phyloP scores from a whole-genome alignment of 768 basidiomycete species.

The Rhodotorula graminis region DNA sequence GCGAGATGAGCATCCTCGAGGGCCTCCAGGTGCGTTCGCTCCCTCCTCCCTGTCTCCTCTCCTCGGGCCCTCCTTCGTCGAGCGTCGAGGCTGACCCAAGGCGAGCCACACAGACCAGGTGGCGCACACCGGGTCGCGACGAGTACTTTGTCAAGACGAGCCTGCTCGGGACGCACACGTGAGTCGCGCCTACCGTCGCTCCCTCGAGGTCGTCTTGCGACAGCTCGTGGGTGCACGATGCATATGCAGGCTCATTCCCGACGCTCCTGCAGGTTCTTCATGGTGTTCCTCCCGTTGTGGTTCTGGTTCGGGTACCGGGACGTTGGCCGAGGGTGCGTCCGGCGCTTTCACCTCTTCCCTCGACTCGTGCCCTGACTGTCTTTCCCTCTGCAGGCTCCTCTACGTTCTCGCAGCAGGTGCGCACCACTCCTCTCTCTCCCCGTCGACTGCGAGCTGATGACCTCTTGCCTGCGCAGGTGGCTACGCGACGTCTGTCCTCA shows the following conservation, averaged over 20 bases:
- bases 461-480: conserved; percentile 51
- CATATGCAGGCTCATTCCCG: neutral
- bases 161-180: conserved; percentile 70
- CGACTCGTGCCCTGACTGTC: neutral
- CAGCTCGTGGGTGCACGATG: no score
- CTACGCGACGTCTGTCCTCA: conserved; percentile 78
- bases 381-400: conserved; percentile 13
- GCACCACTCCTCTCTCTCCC: conserved; percentile 45
- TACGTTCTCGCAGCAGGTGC: conserved; percentile 34
- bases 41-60: no score
- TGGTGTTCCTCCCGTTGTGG: conserved; percentile 74
- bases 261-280: conserved; percentile 54
- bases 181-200: neutral
- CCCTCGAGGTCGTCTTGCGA: no score
- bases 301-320: conserved; percentile 81
- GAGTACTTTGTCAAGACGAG: conserved; percentile 78
- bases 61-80: neutral
- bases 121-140: conserved; percentile 49
- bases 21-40: conserved; percentile 26
- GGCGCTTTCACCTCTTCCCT: neutral
- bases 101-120: neutral
- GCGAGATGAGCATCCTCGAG: conserved; percentile 31
- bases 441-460: conserved; percentile 45
- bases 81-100: neutral
- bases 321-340: conserved; percentile 63